phyloP scores from a whole-genome alignment of 2,329 filamentous ascomycete species.

The Cladosporium sp. region DNA sequence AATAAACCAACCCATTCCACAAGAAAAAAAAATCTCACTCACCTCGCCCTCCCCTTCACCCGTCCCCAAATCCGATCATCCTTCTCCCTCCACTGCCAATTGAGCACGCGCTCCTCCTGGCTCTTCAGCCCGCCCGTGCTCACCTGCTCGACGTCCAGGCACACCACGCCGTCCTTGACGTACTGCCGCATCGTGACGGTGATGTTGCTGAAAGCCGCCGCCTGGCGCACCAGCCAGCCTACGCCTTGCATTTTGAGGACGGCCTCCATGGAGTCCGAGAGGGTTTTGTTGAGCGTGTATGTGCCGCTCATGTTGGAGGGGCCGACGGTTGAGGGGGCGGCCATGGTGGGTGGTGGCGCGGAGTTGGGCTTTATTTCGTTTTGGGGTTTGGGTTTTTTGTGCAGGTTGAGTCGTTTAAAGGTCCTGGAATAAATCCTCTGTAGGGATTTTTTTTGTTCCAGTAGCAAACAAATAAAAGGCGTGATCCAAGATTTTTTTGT shows the following conservation, averaged over 20 bases:
- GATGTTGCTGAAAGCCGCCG: conserved; percentile 64
- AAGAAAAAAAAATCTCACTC: conserved; percentile 15
- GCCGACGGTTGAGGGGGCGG: conserved; percentile 64
- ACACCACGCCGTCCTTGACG: conserved; percentile 35
- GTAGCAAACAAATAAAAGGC: no score
- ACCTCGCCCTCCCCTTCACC: conserved; percentile 57
- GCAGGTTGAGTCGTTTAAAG: no score
- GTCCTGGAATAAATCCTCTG: no score
- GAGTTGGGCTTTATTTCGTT: no score
- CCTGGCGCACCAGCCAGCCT: conserved; percentile 38
- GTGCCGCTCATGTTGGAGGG: conserved; percentile 64
- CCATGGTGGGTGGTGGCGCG: no score
- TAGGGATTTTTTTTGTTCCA: no score
- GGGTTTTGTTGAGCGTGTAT: conserved; percentile 71
- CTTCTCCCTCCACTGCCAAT: conserved; percentile 61
- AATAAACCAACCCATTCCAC: no score
- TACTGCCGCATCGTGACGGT: conserved; percentile 57
- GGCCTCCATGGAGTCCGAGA: conserved; percentile 66
- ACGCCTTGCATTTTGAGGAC: conserved; percentile 60
- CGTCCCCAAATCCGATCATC: conserved; percentile 75
- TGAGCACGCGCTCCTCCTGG: conserved; percentile 53
- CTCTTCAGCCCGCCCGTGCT: conserved; percentile 68
- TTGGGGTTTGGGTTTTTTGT: no score
- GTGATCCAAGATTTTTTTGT: no score
- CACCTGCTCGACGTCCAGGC: conserved; percentile 56